These are phyloP conservation scores for Talaromyces marneffei DNA, from an alignment of 2,329 filamentous ascomycete genomes.

Conservation along the genomic window DNA sequence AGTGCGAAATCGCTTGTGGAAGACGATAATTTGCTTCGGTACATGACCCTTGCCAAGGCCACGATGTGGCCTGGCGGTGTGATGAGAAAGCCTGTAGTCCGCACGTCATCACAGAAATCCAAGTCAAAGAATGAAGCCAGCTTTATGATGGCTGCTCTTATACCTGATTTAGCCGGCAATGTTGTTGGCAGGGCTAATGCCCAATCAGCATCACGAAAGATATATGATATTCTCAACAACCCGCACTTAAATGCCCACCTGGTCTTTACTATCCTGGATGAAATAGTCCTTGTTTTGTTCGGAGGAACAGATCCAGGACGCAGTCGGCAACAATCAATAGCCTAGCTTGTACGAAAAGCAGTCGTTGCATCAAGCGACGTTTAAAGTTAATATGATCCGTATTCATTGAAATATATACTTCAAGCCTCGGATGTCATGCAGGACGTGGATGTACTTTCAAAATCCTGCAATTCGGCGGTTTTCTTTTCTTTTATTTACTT, in stretches of 20 bases:
- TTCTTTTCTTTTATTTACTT: neutral
- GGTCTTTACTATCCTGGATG: constrained; percentile 65
- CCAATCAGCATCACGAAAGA: constrained; percentile 77
- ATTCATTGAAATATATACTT: too few species aligned
- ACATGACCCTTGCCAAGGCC: constrained; percentile 66
- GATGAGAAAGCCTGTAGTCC: constrained; percentile 46
- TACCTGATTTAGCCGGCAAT: constrained; percentile 85
- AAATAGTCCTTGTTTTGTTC: constrained; percentile 62
- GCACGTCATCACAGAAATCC: constrained; percentile 67
- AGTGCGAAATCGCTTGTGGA: constrained; percentile 66
- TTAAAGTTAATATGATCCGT: too few species aligned
- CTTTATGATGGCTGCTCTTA: constrained; percentile 77
- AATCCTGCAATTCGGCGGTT: neutral
- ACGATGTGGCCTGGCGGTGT: constrained; percentile 67
- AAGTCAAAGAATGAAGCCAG: constrained; percentile 81
- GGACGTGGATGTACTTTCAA: neutral
- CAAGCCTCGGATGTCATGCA: too few species aligned
- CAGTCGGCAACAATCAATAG: neutral
- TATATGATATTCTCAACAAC: constrained; percentile 91
- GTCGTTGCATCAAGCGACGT: too few species aligned
- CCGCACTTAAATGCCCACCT: constrained; percentile 72
- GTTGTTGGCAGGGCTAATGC: constrained; percentile 92
- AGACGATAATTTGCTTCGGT: constrained; percentile 72
- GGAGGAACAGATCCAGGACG: constrained; percentile 25
- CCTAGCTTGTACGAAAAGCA: neutral